Conservation (phyloP, 2,329 filamentous ascomycete genomes). For the Fusarium napiforme region DNA sequence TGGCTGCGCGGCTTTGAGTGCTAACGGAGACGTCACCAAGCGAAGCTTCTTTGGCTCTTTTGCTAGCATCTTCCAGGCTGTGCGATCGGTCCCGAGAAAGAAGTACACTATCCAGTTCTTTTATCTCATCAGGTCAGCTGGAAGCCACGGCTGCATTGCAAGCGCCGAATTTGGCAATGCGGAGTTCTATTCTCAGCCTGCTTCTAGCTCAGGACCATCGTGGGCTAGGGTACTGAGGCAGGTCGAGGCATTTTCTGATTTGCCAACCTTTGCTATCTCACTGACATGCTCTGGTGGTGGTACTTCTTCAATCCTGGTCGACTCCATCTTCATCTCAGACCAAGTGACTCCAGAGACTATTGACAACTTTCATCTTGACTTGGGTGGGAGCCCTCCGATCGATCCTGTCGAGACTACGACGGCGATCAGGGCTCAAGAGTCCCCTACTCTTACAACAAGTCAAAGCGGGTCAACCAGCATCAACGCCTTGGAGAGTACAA, state of each 20-base stretch:
- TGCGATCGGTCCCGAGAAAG: neutral
- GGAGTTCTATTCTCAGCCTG: neutral
- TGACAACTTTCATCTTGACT: neutral
- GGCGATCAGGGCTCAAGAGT: neutral
- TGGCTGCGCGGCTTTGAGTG: constrained; percentile 17
- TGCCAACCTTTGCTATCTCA: constrained; percentile 4
- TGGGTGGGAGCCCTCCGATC: neutral
- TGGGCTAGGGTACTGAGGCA: constrained; percentile 6
- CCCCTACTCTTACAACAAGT: neutral
- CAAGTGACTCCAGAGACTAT: constrained; percentile 21
- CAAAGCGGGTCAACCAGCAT: neutral
- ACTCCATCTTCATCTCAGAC: constrained; percentile 24
- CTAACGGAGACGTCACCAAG: neutral
- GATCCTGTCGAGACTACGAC: neutral
- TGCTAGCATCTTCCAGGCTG: constrained; percentile 11
- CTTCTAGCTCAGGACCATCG: neutral
- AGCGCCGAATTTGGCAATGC: neutral
- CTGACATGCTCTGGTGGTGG: constrained; percentile 7
- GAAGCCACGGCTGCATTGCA: neutral
- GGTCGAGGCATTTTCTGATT: neutral
- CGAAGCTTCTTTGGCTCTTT: neutral
- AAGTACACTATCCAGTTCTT: constrained; percentile 24
- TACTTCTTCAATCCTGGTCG: neutral
- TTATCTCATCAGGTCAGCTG: neutral
- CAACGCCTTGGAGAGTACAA: neutral